A percentile compares a stretch with the other conserved stretches of the same genome.
Evolutionary conservation across 768 basidiomycete species (phyloP).

Genomic region (Phanerochaete sordida): DNA sequence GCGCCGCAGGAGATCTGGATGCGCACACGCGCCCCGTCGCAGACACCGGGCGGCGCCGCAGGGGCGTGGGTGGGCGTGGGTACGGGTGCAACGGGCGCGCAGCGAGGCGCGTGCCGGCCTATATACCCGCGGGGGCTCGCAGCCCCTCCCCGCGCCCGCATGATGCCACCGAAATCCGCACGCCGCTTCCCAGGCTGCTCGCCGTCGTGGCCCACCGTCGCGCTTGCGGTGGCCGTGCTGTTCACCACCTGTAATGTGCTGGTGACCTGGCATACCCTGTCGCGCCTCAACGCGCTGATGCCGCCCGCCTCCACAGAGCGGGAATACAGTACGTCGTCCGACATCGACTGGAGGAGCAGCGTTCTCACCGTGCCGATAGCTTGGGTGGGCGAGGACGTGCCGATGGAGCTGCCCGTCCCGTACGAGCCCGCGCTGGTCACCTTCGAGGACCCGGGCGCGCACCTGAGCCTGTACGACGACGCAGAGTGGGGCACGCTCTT

Average conservation of each 20-base stretch:
- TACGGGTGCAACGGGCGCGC: too few species aligned
- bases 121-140: not conserved
- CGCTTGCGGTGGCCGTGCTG: not conserved
- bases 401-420: not conserved
- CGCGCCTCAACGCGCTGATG: not conserved
- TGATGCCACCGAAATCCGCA: not conserved
- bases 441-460: not conserved
- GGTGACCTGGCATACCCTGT: not conserved
- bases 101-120: too few species aligned
- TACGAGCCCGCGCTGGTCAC: not conserved
- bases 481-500: constrained; percentile 34
- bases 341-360: not conserved
- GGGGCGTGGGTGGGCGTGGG: too few species aligned
- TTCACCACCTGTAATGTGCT: not conserved
- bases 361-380: not conserved
- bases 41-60: too few species aligned
- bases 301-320: not conserved
- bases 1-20: too few species aligned
- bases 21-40: too few species aligned
- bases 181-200: not conserved
- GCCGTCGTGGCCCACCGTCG: not conserved
- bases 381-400: not conserved
- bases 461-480: constrained; percentile 24
- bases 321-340: not conserved
- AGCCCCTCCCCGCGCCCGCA: not conserved